These are phyloP conservation scores for Fistulinella prunicolor DNA, from an alignment of 768 basidiomycete genomes.

Conservation along the genomic window DNA sequence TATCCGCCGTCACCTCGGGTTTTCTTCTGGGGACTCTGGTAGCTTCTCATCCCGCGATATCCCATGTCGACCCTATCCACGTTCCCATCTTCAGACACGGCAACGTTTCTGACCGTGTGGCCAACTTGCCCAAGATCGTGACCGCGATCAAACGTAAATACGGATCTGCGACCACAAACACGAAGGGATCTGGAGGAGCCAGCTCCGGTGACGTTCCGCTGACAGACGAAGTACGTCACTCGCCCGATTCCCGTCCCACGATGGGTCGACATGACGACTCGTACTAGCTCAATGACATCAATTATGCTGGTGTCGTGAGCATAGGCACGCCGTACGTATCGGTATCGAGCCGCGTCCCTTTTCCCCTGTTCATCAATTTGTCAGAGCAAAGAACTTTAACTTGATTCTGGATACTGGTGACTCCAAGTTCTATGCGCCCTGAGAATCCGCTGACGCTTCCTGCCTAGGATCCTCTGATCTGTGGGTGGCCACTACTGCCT, in stretches of 20 bases:
- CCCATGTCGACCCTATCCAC: slow-evolving; percentile 42
- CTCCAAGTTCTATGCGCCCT: not conserved
- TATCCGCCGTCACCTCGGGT: slow-evolving; percentile 22
- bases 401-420: slow-evolving; percentile 82
- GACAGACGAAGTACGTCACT: slow-evolving; percentile 45
- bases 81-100: slow-evolving; percentile 38
- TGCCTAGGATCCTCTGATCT: slow-evolving; percentile 59
- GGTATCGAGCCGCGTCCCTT: not conserved
- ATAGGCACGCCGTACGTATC: slow-evolving; percentile 61
- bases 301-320: slow-evolving; percentile 50
- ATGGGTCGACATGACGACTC: not conserved
- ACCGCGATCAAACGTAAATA: slow-evolving; percentile 49
- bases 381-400: slow-evolving; percentile 63
- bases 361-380: not conserved
- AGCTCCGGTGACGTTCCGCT: slow-evolving; percentile 2
- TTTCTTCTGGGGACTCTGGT: slow-evolving; percentile 26
- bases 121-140: slow-evolving; percentile 36
- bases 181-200: slow-evolving; percentile 31
- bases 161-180: slow-evolving; percentile 19
- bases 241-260: not conserved
- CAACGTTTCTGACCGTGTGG: slow-evolving; percentile 23
- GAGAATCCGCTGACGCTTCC: not conserved
- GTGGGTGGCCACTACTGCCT: slow-evolving; percentile 66
- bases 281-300: slow-evolving; percentile 51
- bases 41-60: not conserved